Evolutionary conservation across 352 stramenopile species (phyloP).

Genomic region (Phytophthora pistaciae): DNA sequence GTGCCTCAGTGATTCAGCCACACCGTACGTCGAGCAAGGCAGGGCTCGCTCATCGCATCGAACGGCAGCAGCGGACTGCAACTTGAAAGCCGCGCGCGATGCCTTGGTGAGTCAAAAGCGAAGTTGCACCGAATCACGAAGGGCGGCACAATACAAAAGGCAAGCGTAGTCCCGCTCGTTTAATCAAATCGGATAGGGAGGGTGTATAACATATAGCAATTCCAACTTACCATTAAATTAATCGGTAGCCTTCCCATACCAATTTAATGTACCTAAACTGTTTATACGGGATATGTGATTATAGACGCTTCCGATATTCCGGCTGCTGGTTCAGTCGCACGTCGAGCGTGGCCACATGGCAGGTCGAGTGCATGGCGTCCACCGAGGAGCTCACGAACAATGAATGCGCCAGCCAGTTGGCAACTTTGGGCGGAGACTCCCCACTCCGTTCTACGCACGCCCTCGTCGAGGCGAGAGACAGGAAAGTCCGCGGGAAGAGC

Average conservation of each 20-base stretch:
- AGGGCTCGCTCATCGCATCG: conserved; percentile 15
- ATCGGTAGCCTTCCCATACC: not conserved
- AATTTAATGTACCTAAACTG: not conserved
- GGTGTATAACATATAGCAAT: not conserved
- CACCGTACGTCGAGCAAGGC: not conserved
- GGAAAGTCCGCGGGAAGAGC: conserved; percentile 29
- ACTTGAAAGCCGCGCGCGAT: not conserved
- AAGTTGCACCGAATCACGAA: not conserved
- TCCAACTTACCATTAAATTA: not conserved
- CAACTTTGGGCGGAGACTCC: conserved; percentile 8
- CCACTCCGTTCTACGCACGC: conserved; percentile 25
- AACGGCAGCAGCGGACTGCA: conserved; percentile 7
- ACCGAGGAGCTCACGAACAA: conserved; percentile 2
- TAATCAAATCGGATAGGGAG: not conserved
- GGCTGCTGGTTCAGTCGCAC: conserved; percentile 14
- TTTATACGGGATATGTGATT: not conserved
- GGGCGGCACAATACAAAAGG: not conserved
- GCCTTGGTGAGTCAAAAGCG: not conserved
- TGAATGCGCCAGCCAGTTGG: conserved; percentile 11
- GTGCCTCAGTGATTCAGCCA: not conserved
- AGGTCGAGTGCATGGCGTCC: conserved; percentile 1
- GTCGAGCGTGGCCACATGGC: conserved; percentile 21
- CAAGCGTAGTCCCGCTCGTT: not conserved
- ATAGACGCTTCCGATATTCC: conserved; percentile 15
- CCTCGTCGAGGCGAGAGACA: conserved; percentile 23